Percentiles rank a stretch among this genome's conserved stretches.
These are phyloP conservation scores for Blepharisma stoltei DNA, from an alignment of 73 alveolate species.

Conservation along the genomic window DNA sequence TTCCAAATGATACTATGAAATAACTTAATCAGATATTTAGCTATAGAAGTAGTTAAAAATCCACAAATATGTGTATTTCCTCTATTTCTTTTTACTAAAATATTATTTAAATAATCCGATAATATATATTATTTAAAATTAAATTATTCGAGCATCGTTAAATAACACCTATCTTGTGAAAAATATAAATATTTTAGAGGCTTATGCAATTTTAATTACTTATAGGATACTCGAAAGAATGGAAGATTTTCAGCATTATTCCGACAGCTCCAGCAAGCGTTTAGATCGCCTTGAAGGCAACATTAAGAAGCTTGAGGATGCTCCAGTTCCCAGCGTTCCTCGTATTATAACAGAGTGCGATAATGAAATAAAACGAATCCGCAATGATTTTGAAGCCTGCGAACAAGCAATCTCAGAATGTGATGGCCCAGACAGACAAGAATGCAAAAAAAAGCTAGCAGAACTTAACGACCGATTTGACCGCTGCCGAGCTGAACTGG, in stretches of 20 bases:
- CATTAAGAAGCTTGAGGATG: not conserved
- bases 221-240: not conserved
- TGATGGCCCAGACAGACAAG: constrained; percentile 16
- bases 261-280: not conserved
- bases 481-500: not conserved
- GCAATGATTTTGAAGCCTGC: constrained; percentile 24
- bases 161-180: too few relatives aligned
- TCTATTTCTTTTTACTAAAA: too few relatives aligned
- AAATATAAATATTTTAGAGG: too few relatives aligned
- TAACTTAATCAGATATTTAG: too few relatives aligned
- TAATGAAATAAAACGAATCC: not conserved
- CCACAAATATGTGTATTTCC: too few relatives aligned
- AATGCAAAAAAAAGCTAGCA: not conserved
- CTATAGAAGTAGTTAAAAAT: too few relatives aligned
- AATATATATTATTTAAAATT: too few relatives aligned
- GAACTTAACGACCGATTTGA: not conserved
- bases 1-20: too few relatives aligned
- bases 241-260: constrained; percentile 6
- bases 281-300: constrained; percentile 1
- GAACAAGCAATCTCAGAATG: constrained; percentile 8
- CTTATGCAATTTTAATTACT: too few relatives aligned
- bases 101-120: too few relatives aligned
- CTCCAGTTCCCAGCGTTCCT: too few relatives aligned
- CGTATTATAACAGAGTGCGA: not conserved
- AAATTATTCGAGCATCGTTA: too few relatives aligned